A percentile compares a stretch with the other conserved stretches of the same genome.
Evolutionary conservation across 106 monocot species (phyloP).

Genomic region (Iris macrosiphon): DNA sequence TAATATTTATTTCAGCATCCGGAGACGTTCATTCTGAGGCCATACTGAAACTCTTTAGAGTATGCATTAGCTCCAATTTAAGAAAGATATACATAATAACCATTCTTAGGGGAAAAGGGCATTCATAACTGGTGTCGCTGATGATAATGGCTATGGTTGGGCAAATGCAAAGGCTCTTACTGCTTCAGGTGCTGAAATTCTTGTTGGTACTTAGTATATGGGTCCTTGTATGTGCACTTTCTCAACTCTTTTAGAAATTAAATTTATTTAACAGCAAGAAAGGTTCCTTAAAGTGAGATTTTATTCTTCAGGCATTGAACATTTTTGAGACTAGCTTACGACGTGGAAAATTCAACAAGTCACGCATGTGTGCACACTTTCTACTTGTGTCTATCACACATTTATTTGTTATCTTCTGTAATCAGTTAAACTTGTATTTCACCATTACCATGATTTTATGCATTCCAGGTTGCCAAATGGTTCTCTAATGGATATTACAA

Average conservation of each 20-base stretch:
- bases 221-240: conserved; percentile 71
- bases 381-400: background rate
- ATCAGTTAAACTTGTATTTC: too few species aligned
- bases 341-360: conserved; percentile 82
- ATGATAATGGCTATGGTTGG: conserved; percentile 97
- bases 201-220: conserved; percentile 95
- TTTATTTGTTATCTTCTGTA: background rate
- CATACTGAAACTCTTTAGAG: too few species aligned
- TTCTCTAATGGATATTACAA: conserved; percentile 76
- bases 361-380: conserved; percentile 39
- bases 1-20: too few species aligned
- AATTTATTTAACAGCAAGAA: background rate
- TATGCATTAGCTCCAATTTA: too few species aligned
- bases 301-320: conserved; percentile 58
- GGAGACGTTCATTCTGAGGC: too few species aligned
- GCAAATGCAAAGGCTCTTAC: conserved; percentile 92
- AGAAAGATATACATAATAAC: background rate
- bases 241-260: background rate
- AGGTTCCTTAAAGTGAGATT: background rate
- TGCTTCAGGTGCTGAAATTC: conserved; percentile 91
- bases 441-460: too few species aligned
- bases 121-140: conserved; percentile 90
- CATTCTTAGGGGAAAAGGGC: conserved; percentile 59
- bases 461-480: conserved; percentile 66
- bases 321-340: conserved; percentile 89